Evolutionary conservation across 768 basidiomycete genomes (phyloP).

Genomic region (Tylopilus balloui): DNA sequence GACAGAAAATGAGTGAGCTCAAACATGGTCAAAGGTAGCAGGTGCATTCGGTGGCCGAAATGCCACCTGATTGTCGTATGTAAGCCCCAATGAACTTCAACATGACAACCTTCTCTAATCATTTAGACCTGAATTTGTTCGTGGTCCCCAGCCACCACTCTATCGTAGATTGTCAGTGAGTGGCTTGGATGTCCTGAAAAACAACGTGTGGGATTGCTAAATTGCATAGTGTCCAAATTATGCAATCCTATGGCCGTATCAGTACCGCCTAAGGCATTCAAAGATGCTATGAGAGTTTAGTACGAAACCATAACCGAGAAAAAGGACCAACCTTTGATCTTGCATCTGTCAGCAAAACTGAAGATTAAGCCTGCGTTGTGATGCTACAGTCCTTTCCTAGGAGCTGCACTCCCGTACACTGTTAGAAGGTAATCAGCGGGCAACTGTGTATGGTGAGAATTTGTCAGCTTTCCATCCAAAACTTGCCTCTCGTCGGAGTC

Average conservation of each 20-base stretch:
- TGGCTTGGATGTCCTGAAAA: conserved; percentile 8
- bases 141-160: conserved; percentile 5
- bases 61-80: background rate
- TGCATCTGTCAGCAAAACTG: background rate
- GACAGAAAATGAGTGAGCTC: background rate
- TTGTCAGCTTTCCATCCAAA: background rate
- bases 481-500: background rate
- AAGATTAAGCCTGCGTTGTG: background rate
- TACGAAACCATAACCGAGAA: background rate
- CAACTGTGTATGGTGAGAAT: background rate
- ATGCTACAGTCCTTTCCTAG: background rate
- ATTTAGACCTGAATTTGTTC: background rate
- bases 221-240: background rate
- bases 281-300: conserved; percentile 6
- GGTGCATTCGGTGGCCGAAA: background rate
- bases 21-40: background rate
- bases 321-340: background rate
- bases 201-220: background rate
- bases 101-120: conserved; percentile 2
- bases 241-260: conserved; percentile 4
- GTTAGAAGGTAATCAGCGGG: background rate
- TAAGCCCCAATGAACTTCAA: background rate
- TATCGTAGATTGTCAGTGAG: conserved; percentile 1
- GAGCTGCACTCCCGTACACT: background rate
- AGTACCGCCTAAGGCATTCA: conserved; percentile 3